Base-by-base conservation (phyloP, 2,329 filamentous ascomycete genomes). In the Ophiosphaerella korrae region DNA sequence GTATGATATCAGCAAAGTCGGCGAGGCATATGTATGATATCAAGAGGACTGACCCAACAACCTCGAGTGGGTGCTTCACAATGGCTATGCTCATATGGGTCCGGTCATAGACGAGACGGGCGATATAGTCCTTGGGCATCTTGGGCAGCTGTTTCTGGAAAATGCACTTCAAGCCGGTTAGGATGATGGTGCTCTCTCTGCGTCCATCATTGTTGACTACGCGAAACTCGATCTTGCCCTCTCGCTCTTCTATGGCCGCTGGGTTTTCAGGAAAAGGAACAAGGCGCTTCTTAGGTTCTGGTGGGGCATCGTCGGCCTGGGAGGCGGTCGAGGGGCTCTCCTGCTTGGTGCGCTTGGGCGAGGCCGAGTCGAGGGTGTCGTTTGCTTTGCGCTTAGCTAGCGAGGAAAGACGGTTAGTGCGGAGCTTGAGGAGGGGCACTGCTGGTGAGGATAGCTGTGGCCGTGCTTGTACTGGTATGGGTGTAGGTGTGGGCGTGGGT, bases 41-140 rank as follows among this genome's bases (percentile, higher is more conserved):
- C 12, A 16, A 18, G 14, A 41, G 13, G 1, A 72, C 76, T 45
- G 76, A 82, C 75, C 83, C 84, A 32, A 96, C 89, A n/a, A 96
- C 92, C 68, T 97, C 92, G 42, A 97, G 80, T 0, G 94, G 93
- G 66, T 95, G 92, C 79, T 97, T 97, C 64, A 97, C 90, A 67
- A 99, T 97, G 18, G 94, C 94, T 64, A 99, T 96, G 34, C 91
- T 96, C 54, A 97, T 74, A 78, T 99, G 94, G 5, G 93, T 96
- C 45, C 94, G 88, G 75, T 99, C 94, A 77, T 99, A 99, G 51
- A 99, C 94, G 7, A 99, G 85, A 34, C 94, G 89, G 3, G 94
- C 94, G 64, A 99, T 97, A 73, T 99, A 99, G 70, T 97, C 94
- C 75, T 97, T 97, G 12, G 94, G 94, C 94, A 99, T 99, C 75